A percentile compares a stretch with the other conserved stretches of the same genome.
phyloP scores from a whole-genome alignment of 2,329 filamentous ascomycete species.

The Aspergillus sp. region DNA sequence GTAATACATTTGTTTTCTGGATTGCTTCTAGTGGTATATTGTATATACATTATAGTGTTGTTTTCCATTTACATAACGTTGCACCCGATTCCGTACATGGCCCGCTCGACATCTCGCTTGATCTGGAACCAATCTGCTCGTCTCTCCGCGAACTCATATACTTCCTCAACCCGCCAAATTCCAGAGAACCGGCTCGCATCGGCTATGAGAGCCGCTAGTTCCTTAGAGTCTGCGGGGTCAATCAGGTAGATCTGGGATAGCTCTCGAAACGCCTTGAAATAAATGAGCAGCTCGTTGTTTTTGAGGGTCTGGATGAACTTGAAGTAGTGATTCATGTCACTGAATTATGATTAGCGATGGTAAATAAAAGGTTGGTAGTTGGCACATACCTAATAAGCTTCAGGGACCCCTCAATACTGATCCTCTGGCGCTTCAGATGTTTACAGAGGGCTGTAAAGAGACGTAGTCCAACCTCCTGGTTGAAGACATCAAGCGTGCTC shows the following conservation, averaged over 20 bases:
- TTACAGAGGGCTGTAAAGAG: conserved; percentile 93
- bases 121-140: conserved; percentile 95
- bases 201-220: conserved; percentile 92
- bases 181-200: conserved; percentile 87
- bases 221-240: conserved; percentile 80
- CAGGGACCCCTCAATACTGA: conserved; percentile 85
- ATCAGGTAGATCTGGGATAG: conserved; percentile 95
- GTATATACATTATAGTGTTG: conserved; percentile 20
- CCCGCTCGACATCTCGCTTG: conserved; percentile 82
- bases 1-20: conserved; percentile 1
- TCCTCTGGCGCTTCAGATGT: conserved; percentile 91
- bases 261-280: conserved; percentile 89
- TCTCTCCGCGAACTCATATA: conserved; percentile 94
- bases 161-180: conserved; percentile 92
- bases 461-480: conserved; percentile 91
- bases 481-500: conserved; percentile 97
- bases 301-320: conserved; percentile 77
- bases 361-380: not conserved
- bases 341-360: conserved; percentile 33
- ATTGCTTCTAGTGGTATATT: conserved; percentile 11
- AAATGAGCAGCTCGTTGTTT: conserved; percentile 81
- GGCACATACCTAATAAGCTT: conserved; percentile 73
- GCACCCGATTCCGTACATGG: conserved; percentile 96
- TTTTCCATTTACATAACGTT: conserved; percentile 67
- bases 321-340: conserved; percentile 94